These are phyloP conservation scores for Termitomyces eurrhizus DNA, from an alignment of 768 basidiomycete genomes.

Conservation along the genomic window DNA sequence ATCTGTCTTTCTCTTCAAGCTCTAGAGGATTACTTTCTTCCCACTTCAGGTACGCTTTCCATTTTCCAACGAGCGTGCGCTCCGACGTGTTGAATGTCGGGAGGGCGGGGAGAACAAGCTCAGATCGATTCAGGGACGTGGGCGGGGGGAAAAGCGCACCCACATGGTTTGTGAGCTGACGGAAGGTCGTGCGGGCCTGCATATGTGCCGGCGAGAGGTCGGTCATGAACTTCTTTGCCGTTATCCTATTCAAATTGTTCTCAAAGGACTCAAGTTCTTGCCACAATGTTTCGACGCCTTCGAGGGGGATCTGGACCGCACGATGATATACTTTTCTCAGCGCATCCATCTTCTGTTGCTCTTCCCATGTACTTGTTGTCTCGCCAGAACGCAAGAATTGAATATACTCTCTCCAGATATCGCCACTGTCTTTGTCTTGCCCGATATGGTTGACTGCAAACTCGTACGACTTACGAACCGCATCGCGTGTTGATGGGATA, in stretches of 20 bases:
- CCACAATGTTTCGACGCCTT: conserved; percentile 94
- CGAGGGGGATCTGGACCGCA: conserved; percentile 91
- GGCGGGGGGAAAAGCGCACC: conserved; percentile 50
- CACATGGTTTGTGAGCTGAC: conserved; percentile 72
- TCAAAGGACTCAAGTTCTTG: conserved; percentile 92
- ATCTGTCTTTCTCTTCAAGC: conserved; percentile 79
- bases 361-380: conserved; percentile 89
- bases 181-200: conserved; percentile 88
- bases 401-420: conserved; percentile 94
- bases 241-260: conserved; percentile 82
- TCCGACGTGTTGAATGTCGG: conserved; percentile 75
- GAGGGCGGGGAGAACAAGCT: conserved; percentile 61
- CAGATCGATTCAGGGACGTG: conserved; percentile 34
- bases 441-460: conserved; percentile 88
- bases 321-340: conserved; percentile 90
- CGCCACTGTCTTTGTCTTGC: conserved; percentile 87
- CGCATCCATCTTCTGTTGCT: conserved; percentile 92
- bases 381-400: conserved; percentile 80
- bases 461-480: conserved; percentile 86
- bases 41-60: conserved; percentile 94
- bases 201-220: conserved; percentile 93
- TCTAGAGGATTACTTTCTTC: conserved; percentile 94
- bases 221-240: conserved; percentile 93
- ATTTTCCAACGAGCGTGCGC: conserved; percentile 71
- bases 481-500: conserved; percentile 67